These are phyloP conservation scores for Cymodocea nodosa DNA, from an alignment of 116 monocot species.

Conservation along the genomic window DNA sequence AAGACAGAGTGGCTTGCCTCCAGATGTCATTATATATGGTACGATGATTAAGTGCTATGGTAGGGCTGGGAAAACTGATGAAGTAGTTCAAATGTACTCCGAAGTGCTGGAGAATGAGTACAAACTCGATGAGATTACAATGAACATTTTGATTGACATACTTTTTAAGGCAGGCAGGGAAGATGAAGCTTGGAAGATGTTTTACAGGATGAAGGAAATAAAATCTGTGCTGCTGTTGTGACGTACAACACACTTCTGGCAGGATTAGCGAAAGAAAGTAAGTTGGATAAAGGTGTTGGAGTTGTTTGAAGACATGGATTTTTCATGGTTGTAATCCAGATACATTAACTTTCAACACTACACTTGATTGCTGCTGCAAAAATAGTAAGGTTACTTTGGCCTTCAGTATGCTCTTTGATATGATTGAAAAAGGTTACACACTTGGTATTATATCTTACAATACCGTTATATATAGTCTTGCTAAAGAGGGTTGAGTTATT, in stretches of 20 bases:
- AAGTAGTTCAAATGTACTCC: constrained; percentile 45
- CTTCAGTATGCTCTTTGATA: constrained; percentile 54
- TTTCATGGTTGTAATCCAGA: constrained; percentile 49
- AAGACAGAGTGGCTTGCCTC: constrained; percentile 44
- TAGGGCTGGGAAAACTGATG: constrained; percentile 51
- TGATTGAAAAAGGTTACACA: constrained; percentile 34
- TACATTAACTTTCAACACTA: constrained; percentile 72
- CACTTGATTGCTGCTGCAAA: constrained; percentile 77
- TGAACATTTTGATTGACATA: constrained; percentile 73
- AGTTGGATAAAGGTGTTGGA: constrained; percentile 28
- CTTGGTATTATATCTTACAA: constrained; percentile 86
- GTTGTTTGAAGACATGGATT: constrained; percentile 56
- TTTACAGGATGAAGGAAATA: constrained; percentile 50
- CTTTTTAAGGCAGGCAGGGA: constrained; percentile 77
- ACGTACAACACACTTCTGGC: constrained; percentile 81
- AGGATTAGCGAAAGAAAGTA: constrained; percentile 69
- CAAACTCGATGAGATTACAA: constrained; percentile 45
- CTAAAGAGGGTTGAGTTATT: constrained; percentile 43
- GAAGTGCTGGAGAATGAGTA: constrained; percentile 50
- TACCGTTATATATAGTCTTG: constrained; percentile 69
- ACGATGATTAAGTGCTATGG: constrained; percentile 89
- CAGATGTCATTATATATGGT: constrained; percentile 78
- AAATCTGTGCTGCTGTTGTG: constrained; percentile 54
- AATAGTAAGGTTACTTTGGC: constrained; percentile 52
- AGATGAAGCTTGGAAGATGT: constrained; percentile 74